Evolutionary conservation across 768 basidiomycete genomes (phyloP).

Genomic region (Galerina sulciceps): DNA sequence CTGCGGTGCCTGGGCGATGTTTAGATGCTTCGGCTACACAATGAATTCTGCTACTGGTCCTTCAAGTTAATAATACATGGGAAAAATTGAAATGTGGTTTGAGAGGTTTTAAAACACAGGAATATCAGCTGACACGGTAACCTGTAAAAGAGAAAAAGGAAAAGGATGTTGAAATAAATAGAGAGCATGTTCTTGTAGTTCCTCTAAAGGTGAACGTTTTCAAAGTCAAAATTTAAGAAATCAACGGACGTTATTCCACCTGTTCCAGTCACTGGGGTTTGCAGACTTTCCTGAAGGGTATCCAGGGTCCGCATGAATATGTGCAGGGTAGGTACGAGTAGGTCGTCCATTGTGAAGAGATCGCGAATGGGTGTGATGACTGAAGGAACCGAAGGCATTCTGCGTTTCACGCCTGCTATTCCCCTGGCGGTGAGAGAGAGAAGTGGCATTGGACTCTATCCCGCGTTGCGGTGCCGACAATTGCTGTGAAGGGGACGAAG

Average conservation of each 20-base stretch:
- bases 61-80: neutral
- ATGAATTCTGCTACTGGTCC: neutral
- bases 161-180: neutral
- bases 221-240: constrained; percentile 1
- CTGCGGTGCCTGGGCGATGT: no score
- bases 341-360: constrained; percentile 16
- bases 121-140: neutral
- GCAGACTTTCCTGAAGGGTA: constrained; percentile 16
- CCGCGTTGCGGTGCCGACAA: constrained; percentile 11
- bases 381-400: constrained; percentile 12
- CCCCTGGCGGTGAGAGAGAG: constrained; percentile 26
- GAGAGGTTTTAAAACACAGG: neutral
- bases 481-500: constrained; percentile 15
- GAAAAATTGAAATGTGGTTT: neutral
- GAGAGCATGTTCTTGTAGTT: constrained; percentile 2
- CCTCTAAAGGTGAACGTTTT: neutral
- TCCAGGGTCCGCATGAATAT: constrained; percentile 15
- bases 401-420: constrained; percentile 18
- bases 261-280: constrained; percentile 34
- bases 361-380: constrained; percentile 20
- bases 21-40: neutral
- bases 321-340: constrained; percentile 18
- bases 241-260: constrained; percentile 34
- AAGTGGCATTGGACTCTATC: constrained; percentile 9
- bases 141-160: neutral